Conservation (phyloP, 495 filamentous ascomycete genomes). For the Penicillium ochrochloron region DNA sequence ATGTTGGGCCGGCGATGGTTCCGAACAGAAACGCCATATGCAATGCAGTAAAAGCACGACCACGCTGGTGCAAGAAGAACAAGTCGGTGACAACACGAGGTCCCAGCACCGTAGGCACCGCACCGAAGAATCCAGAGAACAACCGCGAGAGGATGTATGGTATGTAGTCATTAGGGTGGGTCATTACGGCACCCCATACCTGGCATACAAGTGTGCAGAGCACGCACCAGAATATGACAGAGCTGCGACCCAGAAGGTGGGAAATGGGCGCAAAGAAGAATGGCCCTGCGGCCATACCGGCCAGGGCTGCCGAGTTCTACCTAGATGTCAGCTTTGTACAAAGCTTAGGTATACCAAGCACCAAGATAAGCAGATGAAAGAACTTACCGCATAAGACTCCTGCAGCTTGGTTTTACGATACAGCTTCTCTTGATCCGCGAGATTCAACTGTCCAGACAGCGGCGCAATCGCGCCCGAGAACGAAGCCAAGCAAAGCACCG, state of each 20-base stretch:
- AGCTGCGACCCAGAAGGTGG: constrained; percentile 44
- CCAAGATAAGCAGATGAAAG: not conserved
- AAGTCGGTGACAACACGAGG: constrained; percentile 47
- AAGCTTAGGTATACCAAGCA: not conserved
- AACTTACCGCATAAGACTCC: constrained; percentile 33
- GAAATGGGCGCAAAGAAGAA: constrained; percentile 49
- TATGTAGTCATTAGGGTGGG: constrained; percentile 43
- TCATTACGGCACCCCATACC: constrained; percentile 52
- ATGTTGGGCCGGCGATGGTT: constrained; percentile 46
- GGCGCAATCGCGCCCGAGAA: constrained; percentile 39
- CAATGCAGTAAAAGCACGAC: constrained; percentile 49
- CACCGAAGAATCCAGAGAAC: constrained; percentile 47
- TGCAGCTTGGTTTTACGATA: constrained; percentile 37
- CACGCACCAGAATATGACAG: constrained; percentile 51
- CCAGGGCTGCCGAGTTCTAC: constrained; percentile 47
- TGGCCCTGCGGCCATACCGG: constrained; percentile 47
- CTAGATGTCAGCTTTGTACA: not conserved
- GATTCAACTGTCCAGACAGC: constrained; percentile 40
- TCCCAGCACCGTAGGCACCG: constrained; percentile 45
- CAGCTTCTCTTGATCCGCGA: constrained; percentile 33
- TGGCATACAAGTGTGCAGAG: constrained; percentile 38
- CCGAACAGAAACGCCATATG: constrained; percentile 48
- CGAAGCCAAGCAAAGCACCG: constrained; percentile 37
- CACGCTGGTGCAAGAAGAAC: constrained; percentile 53
- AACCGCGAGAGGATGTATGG: constrained; percentile 50